These are phyloP conservation scores for Phylloporus sp. DNA, from an alignment of 768 basidiomycete genomes.

Conservation along the genomic window DNA sequence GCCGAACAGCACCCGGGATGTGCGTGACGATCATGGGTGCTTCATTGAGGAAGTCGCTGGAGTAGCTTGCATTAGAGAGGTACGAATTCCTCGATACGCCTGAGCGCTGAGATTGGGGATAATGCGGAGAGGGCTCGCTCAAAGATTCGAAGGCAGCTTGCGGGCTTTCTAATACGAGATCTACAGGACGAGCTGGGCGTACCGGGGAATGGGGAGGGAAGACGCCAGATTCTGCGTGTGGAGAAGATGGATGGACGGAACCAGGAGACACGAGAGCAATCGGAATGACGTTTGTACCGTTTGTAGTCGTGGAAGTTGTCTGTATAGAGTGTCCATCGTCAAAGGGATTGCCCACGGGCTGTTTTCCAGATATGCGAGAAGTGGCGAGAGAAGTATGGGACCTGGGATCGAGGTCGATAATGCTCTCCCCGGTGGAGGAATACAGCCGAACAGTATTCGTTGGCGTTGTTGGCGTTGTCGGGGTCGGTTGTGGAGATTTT, in stretches of 20 bases:
- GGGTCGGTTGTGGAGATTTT: conserved; percentile 37
- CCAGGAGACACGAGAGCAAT: conserved; percentile 75
- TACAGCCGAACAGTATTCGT: conserved; percentile 47
- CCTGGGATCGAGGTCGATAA: conserved; percentile 60
- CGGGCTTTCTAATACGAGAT: conserved; percentile 59
- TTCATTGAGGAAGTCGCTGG: conserved; percentile 77
- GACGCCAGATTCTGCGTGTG: conserved; percentile 30
- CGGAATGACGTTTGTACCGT: conserved; percentile 82
- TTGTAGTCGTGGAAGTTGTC: conserved; percentile 66
- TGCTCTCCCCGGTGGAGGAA: conserved; percentile 42
- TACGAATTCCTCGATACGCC: conserved; percentile 61
- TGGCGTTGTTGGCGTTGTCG: conserved; percentile 1
- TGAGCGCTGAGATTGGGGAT: conserved; percentile 51
- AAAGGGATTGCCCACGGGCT: conserved; percentile 59
- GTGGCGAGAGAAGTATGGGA: conserved; percentile 33
- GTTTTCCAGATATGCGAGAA: conserved; percentile 17
- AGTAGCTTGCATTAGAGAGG: conserved; percentile 70
- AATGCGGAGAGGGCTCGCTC: conserved; percentile 32
- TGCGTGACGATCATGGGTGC: conserved; percentile 80
- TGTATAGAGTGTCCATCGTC: conserved; percentile 76
- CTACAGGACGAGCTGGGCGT: conserved; percentile 57
- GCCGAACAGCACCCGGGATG: conserved; percentile 55
- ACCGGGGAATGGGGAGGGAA: conserved; percentile 38
- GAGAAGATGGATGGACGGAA: conserved; percentile 33
- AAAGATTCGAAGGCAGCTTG: conserved; percentile 54